Conservation (phyloP, 2,329 filamentous ascomycete genomes). For the Fusarium palustre region DNA sequence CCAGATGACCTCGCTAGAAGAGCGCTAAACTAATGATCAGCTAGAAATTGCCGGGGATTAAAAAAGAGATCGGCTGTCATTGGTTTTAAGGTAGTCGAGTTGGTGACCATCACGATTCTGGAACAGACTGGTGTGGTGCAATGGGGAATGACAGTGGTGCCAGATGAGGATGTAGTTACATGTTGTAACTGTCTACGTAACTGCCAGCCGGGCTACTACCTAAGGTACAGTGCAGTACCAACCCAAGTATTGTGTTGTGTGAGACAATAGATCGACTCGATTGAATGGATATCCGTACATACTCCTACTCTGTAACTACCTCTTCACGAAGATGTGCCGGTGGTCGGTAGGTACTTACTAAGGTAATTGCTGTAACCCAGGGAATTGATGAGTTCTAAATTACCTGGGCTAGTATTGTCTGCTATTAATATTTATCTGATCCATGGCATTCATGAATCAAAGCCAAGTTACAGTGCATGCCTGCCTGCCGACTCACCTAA, state of each 20-base stretch:
- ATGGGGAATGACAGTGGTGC: slow-evolving; percentile 24
- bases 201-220: background rate
- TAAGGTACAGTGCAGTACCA: no score
- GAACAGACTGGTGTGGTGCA: slow-evolving; percentile 31
- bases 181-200: slow-evolving; percentile 28
- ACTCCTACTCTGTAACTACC: background rate
- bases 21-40: slow-evolving; percentile 38
- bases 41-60: slow-evolving; percentile 38
- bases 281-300: background rate
- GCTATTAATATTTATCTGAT: background rate
- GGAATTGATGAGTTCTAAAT: background rate
- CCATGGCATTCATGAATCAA: background rate
- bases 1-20: slow-evolving; percentile 37
- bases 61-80: slow-evolving; percentile 31
- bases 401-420: no score
- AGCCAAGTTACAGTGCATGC: background rate
- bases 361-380: background rate
- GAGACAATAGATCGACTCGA: background rate
- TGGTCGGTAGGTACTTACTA: no score
- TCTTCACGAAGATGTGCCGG: background rate
- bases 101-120: slow-evolving; percentile 31
- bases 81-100: slow-evolving; percentile 25
- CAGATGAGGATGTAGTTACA: slow-evolving; percentile 29
- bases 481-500: background rate
- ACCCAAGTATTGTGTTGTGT: background rate